Conservation (phyloP, 2,329 filamentous ascomycete genomes). For the Cryoendolithus antarcticus region DNA sequence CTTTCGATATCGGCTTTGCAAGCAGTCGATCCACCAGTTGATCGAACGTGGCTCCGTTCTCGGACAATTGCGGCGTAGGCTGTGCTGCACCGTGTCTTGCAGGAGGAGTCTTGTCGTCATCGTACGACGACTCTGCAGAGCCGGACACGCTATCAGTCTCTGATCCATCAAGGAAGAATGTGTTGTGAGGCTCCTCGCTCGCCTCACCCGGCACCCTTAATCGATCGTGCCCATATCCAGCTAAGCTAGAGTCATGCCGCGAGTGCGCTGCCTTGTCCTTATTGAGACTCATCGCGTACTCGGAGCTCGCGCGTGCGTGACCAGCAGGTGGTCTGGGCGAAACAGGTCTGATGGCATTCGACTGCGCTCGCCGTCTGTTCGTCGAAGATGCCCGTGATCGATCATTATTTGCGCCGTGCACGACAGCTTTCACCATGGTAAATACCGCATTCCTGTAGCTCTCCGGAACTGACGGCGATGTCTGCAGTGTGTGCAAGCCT, state of each 20-base stretch:
- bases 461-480: conserved; percentile 57
- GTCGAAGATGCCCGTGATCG: conserved; percentile 14
- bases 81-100: conserved; percentile 7
- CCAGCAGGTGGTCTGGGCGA: conserved; percentile 27
- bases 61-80: conserved; percentile 26
- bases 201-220: conserved; percentile 24
- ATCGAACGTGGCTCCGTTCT: conserved; percentile 44
- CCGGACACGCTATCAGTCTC: conserved; percentile 45
- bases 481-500: conserved; percentile 57
- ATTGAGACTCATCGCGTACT: conserved; percentile 25
- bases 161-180: conserved; percentile 58
- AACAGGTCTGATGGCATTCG: conserved; percentile 30
- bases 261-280: conserved; percentile 15
- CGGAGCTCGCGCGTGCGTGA: conserved; percentile 37
- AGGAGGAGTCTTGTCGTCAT: conserved; percentile 41
- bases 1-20: conserved; percentile 65
- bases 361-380: conserved; percentile 31
- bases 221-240: conserved; percentile 14
- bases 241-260: conserved; percentile 23
- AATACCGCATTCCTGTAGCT: conserved; percentile 65
- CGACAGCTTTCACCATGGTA: conserved; percentile 57
- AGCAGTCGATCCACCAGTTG: conserved; percentile 70
- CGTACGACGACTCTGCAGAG: conserved; percentile 54
- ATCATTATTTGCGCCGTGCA: conserved; percentile 6
- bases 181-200: conserved; percentile 36